These are phyloP conservation scores for Solanum dulcamara DNA, from an alignment of 257 asterid species.

Conservation along the genomic window DNA sequence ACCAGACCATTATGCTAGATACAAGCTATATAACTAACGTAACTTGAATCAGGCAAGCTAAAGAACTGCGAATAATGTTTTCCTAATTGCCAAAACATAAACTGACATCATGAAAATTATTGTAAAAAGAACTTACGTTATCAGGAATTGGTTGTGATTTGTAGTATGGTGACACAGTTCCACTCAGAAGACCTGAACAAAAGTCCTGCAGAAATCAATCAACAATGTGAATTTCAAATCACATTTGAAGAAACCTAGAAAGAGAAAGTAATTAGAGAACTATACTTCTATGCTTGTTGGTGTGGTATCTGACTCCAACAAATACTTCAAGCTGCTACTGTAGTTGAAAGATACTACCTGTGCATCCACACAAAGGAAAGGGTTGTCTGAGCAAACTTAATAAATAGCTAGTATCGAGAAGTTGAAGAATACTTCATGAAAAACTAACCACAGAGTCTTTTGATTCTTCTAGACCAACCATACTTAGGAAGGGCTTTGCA, in stretches of 20 bases:
- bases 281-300: slow-evolving; percentile 55
- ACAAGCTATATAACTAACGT: not conserved
- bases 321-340: slow-evolving; percentile 44
- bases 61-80: not conserved
- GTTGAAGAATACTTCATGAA: not conserved
- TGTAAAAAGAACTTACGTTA: slow-evolving; percentile 40
- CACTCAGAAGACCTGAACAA: slow-evolving; percentile 45
- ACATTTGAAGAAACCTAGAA: not conserved
- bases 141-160: slow-evolving; percentile 74
- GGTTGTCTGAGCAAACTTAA: not conserved
- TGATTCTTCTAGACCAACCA: slow-evolving; percentile 81
- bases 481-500: slow-evolving; percentile 82
- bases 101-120: not conserved
- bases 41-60: not conserved
- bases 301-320: slow-evolving; percentile 52
- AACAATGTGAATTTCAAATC: not conserved
- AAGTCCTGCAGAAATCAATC: slow-evolving; percentile 52
- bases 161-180: slow-evolving; percentile 53
- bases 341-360: slow-evolving; percentile 73
- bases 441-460: slow-evolving; percentile 40
- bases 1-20: not conserved
- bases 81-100: not conserved
- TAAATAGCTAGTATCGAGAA: not conserved
- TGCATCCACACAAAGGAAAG: not conserved
- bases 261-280: slow-evolving; percentile 4